Percentiles rank a stretch among this genome's conserved stretches.
Conservation (phyloP, 148 eudicot species). For the Diospyros lotus region DNA sequence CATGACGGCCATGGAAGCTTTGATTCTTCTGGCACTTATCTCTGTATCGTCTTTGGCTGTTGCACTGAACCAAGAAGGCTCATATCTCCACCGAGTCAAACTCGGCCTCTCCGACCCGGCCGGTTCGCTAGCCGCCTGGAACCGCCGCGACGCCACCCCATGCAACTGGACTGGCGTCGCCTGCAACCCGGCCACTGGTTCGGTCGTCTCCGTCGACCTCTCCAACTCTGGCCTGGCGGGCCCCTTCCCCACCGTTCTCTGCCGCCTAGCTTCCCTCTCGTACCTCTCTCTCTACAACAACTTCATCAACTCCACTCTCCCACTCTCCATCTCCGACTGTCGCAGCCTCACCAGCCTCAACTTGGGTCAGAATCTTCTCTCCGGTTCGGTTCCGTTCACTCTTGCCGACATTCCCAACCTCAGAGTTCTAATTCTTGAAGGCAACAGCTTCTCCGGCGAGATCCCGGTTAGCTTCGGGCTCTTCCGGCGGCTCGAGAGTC, state of each 20-base stretch:
- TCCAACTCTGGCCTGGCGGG: conserved; percentile 28
- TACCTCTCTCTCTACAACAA: conserved; percentile 32
- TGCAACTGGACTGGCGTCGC: conserved; percentile 48
- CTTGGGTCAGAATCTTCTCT: conserved; percentile 25
- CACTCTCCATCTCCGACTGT: conserved; percentile 27
- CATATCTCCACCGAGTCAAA: conserved; percentile 20
- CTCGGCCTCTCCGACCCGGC: conserved; percentile 21
- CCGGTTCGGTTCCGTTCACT: conserved; percentile 32
- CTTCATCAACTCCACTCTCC: conserved; percentile 32
- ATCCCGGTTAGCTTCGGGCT: conserved; percentile 37
- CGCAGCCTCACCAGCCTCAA: conserved; percentile 23
- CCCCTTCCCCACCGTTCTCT: conserved; percentile 31
- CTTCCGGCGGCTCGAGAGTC: conserved; percentile 26
- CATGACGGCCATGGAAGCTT: background rate
- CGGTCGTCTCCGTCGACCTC: conserved; percentile 28
- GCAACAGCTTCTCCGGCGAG: conserved; percentile 28
- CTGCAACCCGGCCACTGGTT: conserved; percentile 18
- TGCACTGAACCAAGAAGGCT: conserved; percentile 37
- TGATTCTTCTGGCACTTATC: background rate
- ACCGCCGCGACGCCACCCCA: conserved; percentile 26
- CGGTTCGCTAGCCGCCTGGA: conserved; percentile 26
- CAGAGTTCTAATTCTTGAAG: conserved; percentile 20
- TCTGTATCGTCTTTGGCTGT: background rate
- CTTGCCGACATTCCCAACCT: conserved; percentile 22
- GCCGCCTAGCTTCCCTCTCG: conserved; percentile 39